Evolutionary conservation across 768 basidiomycete species (phyloP).

Genomic region (Tylopilus subfusipes): DNA sequence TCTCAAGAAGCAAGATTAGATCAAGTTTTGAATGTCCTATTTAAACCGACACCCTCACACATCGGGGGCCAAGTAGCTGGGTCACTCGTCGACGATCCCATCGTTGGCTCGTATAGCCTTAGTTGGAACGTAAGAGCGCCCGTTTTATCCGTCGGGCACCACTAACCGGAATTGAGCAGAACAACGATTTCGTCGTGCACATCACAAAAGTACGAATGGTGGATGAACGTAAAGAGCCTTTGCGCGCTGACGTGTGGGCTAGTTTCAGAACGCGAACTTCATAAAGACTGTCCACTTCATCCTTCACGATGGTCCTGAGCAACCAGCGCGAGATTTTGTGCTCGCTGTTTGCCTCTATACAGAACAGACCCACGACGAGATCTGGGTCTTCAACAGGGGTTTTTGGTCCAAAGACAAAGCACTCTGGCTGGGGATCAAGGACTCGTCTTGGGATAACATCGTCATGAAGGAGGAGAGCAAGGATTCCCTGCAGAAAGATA

Average conservation of each 20-base stretch:
- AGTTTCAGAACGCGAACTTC: constrained; percentile 32
- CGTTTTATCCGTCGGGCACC: neutral
- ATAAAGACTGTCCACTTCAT: constrained; percentile 41
- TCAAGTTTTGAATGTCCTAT: constrained; percentile 47
- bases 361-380: constrained; percentile 58
- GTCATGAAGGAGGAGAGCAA: constrained; percentile 72
- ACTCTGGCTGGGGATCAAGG: constrained; percentile 61
- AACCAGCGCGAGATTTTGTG: constrained; percentile 48
- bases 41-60: constrained; percentile 45
- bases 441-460: constrained; percentile 71
- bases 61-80: constrained; percentile 43
- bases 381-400: constrained; percentile 75
- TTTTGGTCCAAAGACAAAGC: constrained; percentile 60
- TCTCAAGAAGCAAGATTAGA: constrained; percentile 45
- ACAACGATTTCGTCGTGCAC: constrained; percentile 55
- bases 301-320: constrained; percentile 59
- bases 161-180: constrained; percentile 32
- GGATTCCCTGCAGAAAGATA: constrained; percentile 62
- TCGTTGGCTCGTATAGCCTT: constrained; percentile 52
- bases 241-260: neutral
- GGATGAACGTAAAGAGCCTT: neutral
- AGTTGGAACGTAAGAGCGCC: constrained; percentile 52
- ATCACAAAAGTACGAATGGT: constrained; percentile 41
- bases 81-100: constrained; percentile 46
- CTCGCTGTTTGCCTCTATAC: constrained; percentile 50